Conservation (phyloP, 1,139 yeast species). For the Saccharomyces hybrid region DNA sequence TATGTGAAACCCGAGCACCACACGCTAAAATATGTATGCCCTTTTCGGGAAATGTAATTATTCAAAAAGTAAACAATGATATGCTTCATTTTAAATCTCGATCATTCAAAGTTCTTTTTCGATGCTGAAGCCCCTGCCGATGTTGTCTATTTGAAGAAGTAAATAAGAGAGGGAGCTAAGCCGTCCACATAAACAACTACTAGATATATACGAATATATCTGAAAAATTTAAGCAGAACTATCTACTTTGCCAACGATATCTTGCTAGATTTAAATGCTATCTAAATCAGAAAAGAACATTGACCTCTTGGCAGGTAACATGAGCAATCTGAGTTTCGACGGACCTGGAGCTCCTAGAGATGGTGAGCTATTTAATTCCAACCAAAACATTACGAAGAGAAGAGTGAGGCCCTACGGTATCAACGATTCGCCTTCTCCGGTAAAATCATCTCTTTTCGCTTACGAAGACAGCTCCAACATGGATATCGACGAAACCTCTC, state of each 20-base stretch:
- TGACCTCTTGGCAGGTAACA: constrained; percentile 30
- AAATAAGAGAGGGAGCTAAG: background rate
- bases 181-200: background rate
- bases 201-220: background rate
- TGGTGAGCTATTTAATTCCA: background rate
- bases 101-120: background rate
- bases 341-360: constrained; percentile 2
- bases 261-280: constrained; percentile 13
- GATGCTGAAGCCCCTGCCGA: background rate
- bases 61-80: background rate
- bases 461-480: constrained; percentile 16
- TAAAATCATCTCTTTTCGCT: background rate
- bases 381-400: background rate
- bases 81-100: background rate
- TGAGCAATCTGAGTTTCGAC: constrained; percentile 28
- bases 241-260: background rate
- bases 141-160: background rate
- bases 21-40: background rate
- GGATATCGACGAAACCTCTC: constrained; percentile 29
- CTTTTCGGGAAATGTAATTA: background rate
- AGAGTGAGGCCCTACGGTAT: background rate
- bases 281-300: constrained; percentile 25
- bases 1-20: background rate
- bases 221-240: background rate
- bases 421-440: background rate